Conservation (phyloP, 2,329 filamentous ascomycete genomes). For the Colletotrichum costaricense region DNA sequence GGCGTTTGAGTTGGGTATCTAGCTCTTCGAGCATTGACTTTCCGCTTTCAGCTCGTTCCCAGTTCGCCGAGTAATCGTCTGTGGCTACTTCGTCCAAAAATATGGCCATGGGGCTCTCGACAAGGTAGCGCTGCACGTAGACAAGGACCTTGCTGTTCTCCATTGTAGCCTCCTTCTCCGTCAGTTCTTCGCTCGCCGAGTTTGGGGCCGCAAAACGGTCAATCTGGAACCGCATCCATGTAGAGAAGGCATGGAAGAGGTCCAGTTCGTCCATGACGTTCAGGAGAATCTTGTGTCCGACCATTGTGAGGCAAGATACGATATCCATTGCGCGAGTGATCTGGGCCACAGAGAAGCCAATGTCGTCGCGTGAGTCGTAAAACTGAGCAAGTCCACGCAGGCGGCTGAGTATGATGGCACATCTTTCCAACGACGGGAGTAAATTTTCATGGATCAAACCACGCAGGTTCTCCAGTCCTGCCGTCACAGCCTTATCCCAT, state of each 20-base stretch:
- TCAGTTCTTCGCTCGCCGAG: slow-evolving; percentile 74
- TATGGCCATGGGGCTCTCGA: slow-evolving; percentile 70
- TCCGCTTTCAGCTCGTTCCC: slow-evolving; percentile 51
- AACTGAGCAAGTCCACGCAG: slow-evolving; percentile 87
- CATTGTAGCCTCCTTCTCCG: slow-evolving; percentile 81
- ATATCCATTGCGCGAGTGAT: slow-evolving; percentile 76
- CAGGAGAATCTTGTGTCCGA: slow-evolving; percentile 79
- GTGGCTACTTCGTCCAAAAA: slow-evolving; percentile 66
- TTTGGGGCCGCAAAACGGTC: slow-evolving; percentile 76
- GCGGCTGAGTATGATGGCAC: slow-evolving; percentile 82
- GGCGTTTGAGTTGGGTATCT: slow-evolving; percentile 55
- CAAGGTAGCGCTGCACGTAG: slow-evolving; percentile 81
- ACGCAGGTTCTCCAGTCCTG: slow-evolving; percentile 81
- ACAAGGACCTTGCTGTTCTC: slow-evolving; percentile 78
- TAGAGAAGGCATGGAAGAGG: slow-evolving; percentile 81
- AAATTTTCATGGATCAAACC: slow-evolving; percentile 87
- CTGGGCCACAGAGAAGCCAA: slow-evolving; percentile 74
- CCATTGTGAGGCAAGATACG: slow-evolving; percentile 78
- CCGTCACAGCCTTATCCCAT: slow-evolving; percentile 89
- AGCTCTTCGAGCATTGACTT: slow-evolving; percentile 55
- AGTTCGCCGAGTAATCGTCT: slow-evolving; percentile 63
- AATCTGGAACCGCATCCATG: slow-evolving; percentile 87
- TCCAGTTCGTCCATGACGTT: slow-evolving; percentile 81
- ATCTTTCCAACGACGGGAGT: slow-evolving; percentile 87
- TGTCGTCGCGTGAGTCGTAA: slow-evolving; percentile 72